Evolutionary conservation across 2,329 filamentous ascomycete genomes (phyloP), one percentile per base, ranked within the genome.

Genomic region (Alternaria consortialis): DNA sequence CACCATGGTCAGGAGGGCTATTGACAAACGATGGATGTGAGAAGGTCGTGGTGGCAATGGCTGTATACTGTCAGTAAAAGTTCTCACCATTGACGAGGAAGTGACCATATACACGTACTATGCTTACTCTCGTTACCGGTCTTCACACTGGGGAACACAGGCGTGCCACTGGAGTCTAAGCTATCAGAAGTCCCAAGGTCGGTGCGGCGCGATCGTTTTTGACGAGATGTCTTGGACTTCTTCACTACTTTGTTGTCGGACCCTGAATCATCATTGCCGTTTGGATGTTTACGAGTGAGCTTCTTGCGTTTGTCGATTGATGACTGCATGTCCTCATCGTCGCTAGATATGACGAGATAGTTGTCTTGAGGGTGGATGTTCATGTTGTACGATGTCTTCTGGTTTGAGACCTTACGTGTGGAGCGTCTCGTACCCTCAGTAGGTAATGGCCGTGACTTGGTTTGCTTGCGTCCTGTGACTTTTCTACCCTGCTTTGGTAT

Each of bases 321-420:
- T 7, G 17, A 17, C 11, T 39, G 2, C 20, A 43, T 43, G 12
- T 57, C 53, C 3, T 59, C 58, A 11, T 58, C 44, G n/a, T 56
- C 56, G 25, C 58, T 66, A 3, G 55, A 44, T 3, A 67, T 31
- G 20, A 58, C 54, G 2, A 71, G 59, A 36, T 66, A 64, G 4
- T 55, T 56, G 51, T 77, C 75, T 54, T 76, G 74, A 13, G 74
- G 74, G 51, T 78, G 74, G 5, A 71, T 56, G 2, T 62, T 62
- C 55, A 66, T 69, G 29, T 74, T 64, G 58, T 78, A 77, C 2
- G 66, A 63, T 15, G 67, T 53, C 17, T 68, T 65, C 5, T 32
- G 52, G 8, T 65, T 66, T 4, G 62, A 50, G 5, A 56, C 54
- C 23, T 64, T 69, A 6, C 75, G 74, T 39, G 67, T 62, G 4